phyloP scores from a whole-genome alignment of 225 moss, liverwort and hornwort genomes.

The Physcomitrellopsis africana region DNA sequence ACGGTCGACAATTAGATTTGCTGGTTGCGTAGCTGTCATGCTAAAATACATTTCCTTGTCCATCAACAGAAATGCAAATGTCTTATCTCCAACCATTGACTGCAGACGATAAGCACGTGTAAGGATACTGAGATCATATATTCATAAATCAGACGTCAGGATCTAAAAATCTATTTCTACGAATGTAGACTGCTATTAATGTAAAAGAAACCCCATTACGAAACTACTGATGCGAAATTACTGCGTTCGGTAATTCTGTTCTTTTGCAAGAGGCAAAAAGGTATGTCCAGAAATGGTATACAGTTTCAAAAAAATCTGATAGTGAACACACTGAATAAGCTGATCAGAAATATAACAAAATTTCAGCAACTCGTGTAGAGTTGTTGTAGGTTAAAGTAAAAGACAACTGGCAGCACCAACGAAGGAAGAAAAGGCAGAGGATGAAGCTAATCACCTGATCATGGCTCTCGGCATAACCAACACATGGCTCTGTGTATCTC shows the following conservation, averaged over 20 bases:
- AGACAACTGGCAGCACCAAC: not conserved
- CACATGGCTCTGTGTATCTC: constrained; percentile 80
- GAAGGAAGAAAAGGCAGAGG: not conserved
- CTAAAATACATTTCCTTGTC: constrained; percentile 90
- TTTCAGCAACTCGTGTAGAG: not conserved
- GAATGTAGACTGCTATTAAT: not conserved
- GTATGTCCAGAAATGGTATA: not conserved
- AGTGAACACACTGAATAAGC: not conserved
- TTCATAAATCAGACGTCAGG: not conserved
- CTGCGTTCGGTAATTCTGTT: not conserved
- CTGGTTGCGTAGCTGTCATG: constrained; percentile 70
- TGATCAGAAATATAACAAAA: not conserved
- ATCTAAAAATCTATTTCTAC: not conserved
- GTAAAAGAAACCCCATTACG: not conserved
- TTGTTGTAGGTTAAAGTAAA: not conserved
- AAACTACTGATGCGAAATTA: not conserved
- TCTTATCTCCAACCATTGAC: constrained; percentile 94
- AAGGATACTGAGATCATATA: not conserved
- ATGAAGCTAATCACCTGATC: constrained; percentile 64
- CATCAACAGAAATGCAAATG: constrained; percentile 91
- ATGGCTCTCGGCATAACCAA: constrained; percentile 93
- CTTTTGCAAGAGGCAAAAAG: not conserved
- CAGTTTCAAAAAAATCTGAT: no score
- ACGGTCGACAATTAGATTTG: constrained; percentile 77
- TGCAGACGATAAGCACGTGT: constrained; percentile 32